Evolutionary conservation across 306 rosid genomes (phyloP).

Genomic region (Macrotyloma uniflorum): DNA sequence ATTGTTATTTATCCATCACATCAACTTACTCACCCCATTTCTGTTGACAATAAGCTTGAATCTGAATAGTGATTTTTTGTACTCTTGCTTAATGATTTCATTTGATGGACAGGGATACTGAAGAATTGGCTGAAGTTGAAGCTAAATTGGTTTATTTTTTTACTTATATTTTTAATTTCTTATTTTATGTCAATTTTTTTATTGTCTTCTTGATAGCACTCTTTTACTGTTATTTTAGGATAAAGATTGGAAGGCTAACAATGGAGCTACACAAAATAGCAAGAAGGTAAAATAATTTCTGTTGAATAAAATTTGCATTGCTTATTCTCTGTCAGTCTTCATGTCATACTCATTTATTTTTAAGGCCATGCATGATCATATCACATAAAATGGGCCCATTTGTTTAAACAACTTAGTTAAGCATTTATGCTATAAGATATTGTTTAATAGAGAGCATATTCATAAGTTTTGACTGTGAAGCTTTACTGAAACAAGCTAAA

Average conservation of each 20-base stretch:
- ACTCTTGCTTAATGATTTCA: constrained; percentile 37
- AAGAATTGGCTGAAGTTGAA: constrained; percentile 96
- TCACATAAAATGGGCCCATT: neutral
- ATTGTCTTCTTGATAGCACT: constrained; percentile 30
- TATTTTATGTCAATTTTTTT: constrained; percentile 11
- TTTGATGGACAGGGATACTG: constrained; percentile 64
- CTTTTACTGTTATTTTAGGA: constrained; percentile 50
- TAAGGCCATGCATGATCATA: constrained; percentile 15
- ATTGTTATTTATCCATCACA: constrained; percentile 29
- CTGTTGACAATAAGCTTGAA: neutral
- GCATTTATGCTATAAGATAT: neutral
- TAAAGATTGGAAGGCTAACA: constrained; percentile 61
- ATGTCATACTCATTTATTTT: neutral
- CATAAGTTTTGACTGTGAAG: neutral
- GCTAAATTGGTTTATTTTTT: constrained; percentile 69
- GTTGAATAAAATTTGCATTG: neutral
- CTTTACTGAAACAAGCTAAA: neutral
- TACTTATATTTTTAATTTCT: constrained; percentile 7
- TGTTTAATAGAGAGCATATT: neutral
- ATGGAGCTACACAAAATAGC: constrained; percentile 53
- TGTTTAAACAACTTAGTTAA: neutral
- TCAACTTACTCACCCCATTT: constrained; percentile 29
- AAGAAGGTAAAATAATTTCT: constrained; percentile 58
- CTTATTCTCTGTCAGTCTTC: constrained; percentile 22
- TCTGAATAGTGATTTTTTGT: constrained; percentile 29